Base-by-base conservation (phyloP, 2,329 filamentous ascomycete genomes). In the Emericellopsis cladophorae region DNA sequence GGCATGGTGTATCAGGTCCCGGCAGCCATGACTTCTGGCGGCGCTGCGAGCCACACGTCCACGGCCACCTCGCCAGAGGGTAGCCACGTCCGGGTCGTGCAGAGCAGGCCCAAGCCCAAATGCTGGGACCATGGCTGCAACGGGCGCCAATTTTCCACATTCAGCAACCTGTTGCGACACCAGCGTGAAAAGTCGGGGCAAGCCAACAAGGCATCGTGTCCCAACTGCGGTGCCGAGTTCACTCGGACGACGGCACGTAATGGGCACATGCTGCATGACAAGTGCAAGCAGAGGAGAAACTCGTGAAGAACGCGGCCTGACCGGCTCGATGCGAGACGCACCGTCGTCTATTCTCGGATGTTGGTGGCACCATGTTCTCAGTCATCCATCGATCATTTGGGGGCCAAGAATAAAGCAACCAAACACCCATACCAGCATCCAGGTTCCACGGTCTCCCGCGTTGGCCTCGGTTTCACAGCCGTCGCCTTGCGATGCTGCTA, bases 71-170 rank as follows among this genome's bases (percentile, higher is more conserved):
- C 42, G 15, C 14, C 40, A 35, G 33, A 36, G 64, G 57, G 60
- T 31, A 56, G 65, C 35, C 66, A 77, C 48, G 78, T 85, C 32
- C 72, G 84, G 44, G 76, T 88, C 14, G 71, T 88, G 15, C 81
- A 84, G 57, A 80, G 78, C 50, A 75, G 84, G 48, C 87, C 87
- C n/a, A 94, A 94, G 64, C 88, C 89, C 36, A 87, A 94, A 57
- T 95, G 90, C 61, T 96, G 86, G 85, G 90, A 95, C 45, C 90
- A 96, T 55, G 90, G 89, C 10, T 96, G 90, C 68, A 95, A 95
- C 53, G 90, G 90, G 16, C 80, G 89, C 24, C 85, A 94, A 54
- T 96, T 96, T 56, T 94, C 87, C 15, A 95, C 90, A 4, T 95
- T 95, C 57, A 95, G 88, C 73, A 95, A 95, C 57, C 74, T 95